These are phyloP conservation scores for Corchorus olitorius DNA, from an alignment of 345 rosid species.

Conservation along the genomic window DNA sequence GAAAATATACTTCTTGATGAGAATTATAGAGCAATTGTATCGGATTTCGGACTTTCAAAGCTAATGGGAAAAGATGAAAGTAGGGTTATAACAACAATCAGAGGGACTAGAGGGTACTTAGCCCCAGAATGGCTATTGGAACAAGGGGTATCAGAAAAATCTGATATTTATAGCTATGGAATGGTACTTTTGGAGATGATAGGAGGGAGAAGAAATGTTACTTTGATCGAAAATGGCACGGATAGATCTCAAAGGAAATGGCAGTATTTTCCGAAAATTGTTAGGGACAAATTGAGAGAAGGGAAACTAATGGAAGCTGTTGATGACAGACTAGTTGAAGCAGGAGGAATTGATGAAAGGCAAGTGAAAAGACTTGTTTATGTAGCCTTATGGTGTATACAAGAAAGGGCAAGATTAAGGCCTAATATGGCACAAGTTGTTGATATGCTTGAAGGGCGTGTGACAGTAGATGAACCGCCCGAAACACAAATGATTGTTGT, in stretches of 20 bases:
- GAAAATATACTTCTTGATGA: constrained; percentile 68
- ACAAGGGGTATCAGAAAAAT: constrained; percentile 64
- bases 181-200: constrained; percentile 74
- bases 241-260: constrained; percentile 43
- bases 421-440: constrained; percentile 70
- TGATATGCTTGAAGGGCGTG: constrained; percentile 85
- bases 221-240: constrained; percentile 39
- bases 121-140: constrained; percentile 80
- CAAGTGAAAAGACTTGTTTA: constrained; percentile 53
- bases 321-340: constrained; percentile 51
- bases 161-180: constrained; percentile 73
- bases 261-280: constrained; percentile 73
- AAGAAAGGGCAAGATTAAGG: constrained; percentile 61
- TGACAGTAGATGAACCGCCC: constrained; percentile 65
- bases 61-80: constrained; percentile 64
- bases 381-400: constrained; percentile 90
- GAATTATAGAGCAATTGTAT: constrained; percentile 50
- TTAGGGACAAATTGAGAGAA: constrained; percentile 57
- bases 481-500: constrained; percentile 66
- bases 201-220: constrained; percentile 62
- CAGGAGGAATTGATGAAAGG: constrained; percentile 57
- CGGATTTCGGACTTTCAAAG: constrained; percentile 75
- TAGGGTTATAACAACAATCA: constrained; percentile 52
- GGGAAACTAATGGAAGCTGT: constrained; percentile 72
- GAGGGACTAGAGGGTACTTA: constrained; percentile 70